Evolutionary conservation across 1,284 basidiomycete species (phyloP).

Genomic region (Sporisorium exsertum): DNA sequence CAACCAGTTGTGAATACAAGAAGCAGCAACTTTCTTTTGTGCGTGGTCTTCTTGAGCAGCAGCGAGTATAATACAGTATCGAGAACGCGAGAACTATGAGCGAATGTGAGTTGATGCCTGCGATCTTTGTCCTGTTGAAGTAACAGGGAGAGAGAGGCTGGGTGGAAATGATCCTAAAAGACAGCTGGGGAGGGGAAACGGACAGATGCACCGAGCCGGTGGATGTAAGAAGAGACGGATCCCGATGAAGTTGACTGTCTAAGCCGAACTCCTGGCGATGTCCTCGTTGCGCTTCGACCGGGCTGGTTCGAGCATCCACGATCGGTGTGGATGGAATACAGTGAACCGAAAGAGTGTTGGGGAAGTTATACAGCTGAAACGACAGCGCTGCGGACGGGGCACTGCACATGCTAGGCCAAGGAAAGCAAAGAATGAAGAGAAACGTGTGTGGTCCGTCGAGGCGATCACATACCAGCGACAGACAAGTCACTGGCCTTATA

Average conservation of each 20-base stretch:
- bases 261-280: slow-evolving; percentile 29
- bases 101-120: slow-evolving; percentile 13
- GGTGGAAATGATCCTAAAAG: neutral
- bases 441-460: neutral
- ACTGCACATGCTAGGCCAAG: neutral
- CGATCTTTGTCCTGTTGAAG: slow-evolving; percentile 7
- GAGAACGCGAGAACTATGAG: neutral
- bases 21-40: neutral
- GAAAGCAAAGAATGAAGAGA: neutral
- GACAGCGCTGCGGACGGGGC: neutral
- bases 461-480: slow-evolving; percentile 16
- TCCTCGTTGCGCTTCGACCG: slow-evolving; percentile 30
- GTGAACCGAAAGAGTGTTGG: slow-evolving; percentile 1
- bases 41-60: neutral
- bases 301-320: neutral
- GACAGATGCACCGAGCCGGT: neutral
- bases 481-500: slow-evolving; percentile 48
- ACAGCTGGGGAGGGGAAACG: neutral
- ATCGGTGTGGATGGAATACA: too few relatives aligned
- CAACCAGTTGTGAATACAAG: neutral
- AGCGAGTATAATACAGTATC: slow-evolving; percentile 22
- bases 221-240: slow-evolving; percentile 34
- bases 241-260: slow-evolving; percentile 13
- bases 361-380: neutral
- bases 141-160: slow-evolving; percentile 22